Base-by-base conservation (phyloP, 2,329 filamentous ascomycete species). In the Neospermospora avenae region DNA sequence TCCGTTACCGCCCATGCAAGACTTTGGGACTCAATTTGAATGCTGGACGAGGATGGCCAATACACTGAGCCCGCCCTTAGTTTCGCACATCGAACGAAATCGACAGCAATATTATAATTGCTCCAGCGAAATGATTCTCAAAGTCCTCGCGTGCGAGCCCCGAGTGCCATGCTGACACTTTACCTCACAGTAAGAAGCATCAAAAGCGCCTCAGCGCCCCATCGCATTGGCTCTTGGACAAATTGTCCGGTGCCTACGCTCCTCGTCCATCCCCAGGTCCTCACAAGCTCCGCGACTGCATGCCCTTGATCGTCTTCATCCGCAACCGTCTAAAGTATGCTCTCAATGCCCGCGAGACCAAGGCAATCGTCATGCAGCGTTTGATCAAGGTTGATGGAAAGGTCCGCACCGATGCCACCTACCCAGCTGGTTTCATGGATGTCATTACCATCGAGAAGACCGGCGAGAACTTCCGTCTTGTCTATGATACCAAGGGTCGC, bases 401-500 rank as follows among this genome's bases (percentile, higher is more conserved):
- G 86, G 92, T 99, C 82, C 93, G 95, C 84, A 99, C 95, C 80
- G 95, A 99, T 82, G 83, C 86, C 75, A 99, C 93, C 82, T 99
- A 90, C 89, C 95, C 95, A 73, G 84, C 95, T 71, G 95, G 95
- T 75, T 97, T 96, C 88, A 98, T 98, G 95, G 95, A 99, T 78
- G 95, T 99, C 77, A 97, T 99, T 84, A 84, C 85, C 76, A 96
- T 99, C 78, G 95, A 99, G 82, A 99, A 99, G 91, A 99, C 95
- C 64, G 93, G 93, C 88, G 95, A 99, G 89, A 90, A 96, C 90
- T 99, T 99, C 91, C 93, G 95, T 74, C 91, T 99, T 73, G 84
- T 99, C 86, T 99, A 98, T 88, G 95, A 99, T 81, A 99, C 93
- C 89, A 99, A 99, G 90, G 95, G 95, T 75, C 93, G 95, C 79